phyloP scores from a whole-genome alignment of 2,329 filamentous ascomycete species.

The Volutella citrinella region DNA sequence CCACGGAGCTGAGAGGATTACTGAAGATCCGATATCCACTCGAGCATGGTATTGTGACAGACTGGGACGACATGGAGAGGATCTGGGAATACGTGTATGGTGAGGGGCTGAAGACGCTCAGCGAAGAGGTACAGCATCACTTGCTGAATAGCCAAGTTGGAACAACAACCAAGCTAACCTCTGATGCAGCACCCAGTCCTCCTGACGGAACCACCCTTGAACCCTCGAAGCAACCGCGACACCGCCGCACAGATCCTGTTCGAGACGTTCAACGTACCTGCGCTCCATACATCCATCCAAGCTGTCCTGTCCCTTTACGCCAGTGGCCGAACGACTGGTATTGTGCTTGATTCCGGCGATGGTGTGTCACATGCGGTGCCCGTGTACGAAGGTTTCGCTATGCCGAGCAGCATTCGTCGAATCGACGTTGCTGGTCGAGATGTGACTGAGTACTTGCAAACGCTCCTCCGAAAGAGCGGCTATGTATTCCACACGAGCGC shows the following conservation, averaged over 20 bases:
- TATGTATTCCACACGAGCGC: slow-evolving; percentile 96
- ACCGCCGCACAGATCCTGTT: slow-evolving; percentile 96
- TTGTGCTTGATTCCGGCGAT: slow-evolving; percentile 92
- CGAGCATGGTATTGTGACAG: slow-evolving; percentile 96
- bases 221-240: slow-evolving; percentile 92
- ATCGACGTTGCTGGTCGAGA: slow-evolving; percentile 96
- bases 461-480: slow-evolving; percentile 84
- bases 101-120: slow-evolving; percentile 92
- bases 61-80: slow-evolving; percentile 99
- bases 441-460: slow-evolving; percentile 93
- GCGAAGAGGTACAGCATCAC: slow-evolving; percentile 96
- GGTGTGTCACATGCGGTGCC: slow-evolving; percentile 96
- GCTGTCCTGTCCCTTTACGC: slow-evolving; percentile 95
- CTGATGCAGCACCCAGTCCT: slow-evolving; percentile 82
- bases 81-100: slow-evolving; percentile 99
- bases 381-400: slow-evolving; percentile 96
- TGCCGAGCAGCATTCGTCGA: slow-evolving; percentile 89
- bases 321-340: slow-evolving; percentile 90
- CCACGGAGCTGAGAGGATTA: slow-evolving; percentile 84
- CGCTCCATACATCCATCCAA: slow-evolving; percentile 94
- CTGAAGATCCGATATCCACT: slow-evolving; percentile 95
- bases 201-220: slow-evolving; percentile 91
- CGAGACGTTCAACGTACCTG: slow-evolving; percentile 97
- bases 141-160: too few relatives aligned
- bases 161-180: too few relatives aligned